Evolutionary conservation across 2,329 filamentous ascomycete species (phyloP).

Genomic region (Pseudocercospora pini-densiflorae): DNA sequence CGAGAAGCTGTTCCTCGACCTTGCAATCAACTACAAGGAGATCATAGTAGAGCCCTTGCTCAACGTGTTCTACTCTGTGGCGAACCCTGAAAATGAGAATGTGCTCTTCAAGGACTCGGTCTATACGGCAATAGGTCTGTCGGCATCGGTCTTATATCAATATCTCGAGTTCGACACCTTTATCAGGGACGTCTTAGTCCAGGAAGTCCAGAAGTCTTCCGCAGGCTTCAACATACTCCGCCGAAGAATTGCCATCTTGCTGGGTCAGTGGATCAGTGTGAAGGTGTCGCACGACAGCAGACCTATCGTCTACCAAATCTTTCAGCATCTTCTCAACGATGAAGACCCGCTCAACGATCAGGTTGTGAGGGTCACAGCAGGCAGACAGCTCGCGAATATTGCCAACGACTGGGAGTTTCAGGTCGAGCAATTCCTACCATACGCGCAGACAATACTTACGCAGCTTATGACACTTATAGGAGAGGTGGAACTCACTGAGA

Average conservation of each 20-base stretch:
- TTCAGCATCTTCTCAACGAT: slow-evolving; percentile 80
- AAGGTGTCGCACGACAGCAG: slow-evolving; percentile 71
- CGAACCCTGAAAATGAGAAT: slow-evolving; percentile 66
- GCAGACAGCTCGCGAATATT: slow-evolving; percentile 78
- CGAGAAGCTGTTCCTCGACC: slow-evolving; percentile 90
- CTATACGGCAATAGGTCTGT: slow-evolving; percentile 88
- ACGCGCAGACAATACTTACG: slow-evolving; percentile 72
- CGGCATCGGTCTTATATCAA: slow-evolving; percentile 74
- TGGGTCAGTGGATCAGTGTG: slow-evolving; percentile 87
- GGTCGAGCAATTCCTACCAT: slow-evolving; percentile 74
- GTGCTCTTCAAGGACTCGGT: slow-evolving; percentile 90
- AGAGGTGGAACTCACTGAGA: slow-evolving; percentile 81
- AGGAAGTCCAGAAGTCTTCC: slow-evolving; percentile 73
- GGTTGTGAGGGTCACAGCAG: slow-evolving; percentile 90
- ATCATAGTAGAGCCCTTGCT: slow-evolving; percentile 79
- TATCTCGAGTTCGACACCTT: slow-evolving; percentile 84
- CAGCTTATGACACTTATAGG: slow-evolving; percentile 77
- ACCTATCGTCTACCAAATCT: slow-evolving; percentile 83
- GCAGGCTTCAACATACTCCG: slow-evolving; percentile 80
- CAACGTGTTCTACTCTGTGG: slow-evolving; percentile 79
- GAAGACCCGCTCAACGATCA: slow-evolving; percentile 82
- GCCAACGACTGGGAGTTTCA: slow-evolving; percentile 85
- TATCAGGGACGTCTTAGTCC: slow-evolving; percentile 72
- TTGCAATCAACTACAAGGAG: slow-evolving; percentile 86
- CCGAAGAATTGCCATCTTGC: slow-evolving; percentile 82